A percentile compares a stretch with the other conserved stretches of the same genome.
phyloP scores from a whole-genome alignment of 108 stramenopile species.

The Nitzschia inconspicua region DNA sequence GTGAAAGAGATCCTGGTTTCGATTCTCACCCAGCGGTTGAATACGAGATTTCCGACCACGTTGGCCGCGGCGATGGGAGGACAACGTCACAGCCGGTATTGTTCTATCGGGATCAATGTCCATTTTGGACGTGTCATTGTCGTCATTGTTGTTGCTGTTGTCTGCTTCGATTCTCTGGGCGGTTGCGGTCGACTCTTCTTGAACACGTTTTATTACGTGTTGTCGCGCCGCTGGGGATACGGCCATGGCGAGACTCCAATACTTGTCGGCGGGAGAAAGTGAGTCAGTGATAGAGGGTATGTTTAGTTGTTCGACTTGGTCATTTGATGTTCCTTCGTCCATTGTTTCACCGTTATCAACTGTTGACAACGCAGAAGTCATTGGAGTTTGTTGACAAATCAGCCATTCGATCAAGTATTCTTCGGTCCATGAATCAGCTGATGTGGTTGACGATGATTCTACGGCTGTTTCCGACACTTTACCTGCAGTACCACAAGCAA shows the following conservation, averaged over 20 bases:
- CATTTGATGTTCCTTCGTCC: no score
- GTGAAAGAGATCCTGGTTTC: neutral
- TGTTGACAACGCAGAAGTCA: no score
- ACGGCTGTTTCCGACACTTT: no score
- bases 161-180: neutral
- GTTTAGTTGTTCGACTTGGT: no score
- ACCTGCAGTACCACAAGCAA: neutral
- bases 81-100: neutral
- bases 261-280: neutral
- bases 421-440: constrained; percentile 1
- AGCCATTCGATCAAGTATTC: constrained; percentile 5
- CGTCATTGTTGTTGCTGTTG: neutral
- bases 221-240: constrained; percentile 4
- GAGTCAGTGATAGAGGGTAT: neutral
- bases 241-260: neutral
- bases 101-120: neutral
- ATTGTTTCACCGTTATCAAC: no score
- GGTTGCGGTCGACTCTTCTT: neutral
- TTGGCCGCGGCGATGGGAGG: neutral
- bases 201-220: neutral
- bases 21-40: neutral
- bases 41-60: constrained; percentile 4
- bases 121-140: no score
- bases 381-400: neutral
- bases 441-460: constrained; percentile 4